These are phyloP conservation scores for Saccharomyces hybrid DNA, from an alignment of 1,139 yeast genomes.

Conservation along the genomic window DNA sequence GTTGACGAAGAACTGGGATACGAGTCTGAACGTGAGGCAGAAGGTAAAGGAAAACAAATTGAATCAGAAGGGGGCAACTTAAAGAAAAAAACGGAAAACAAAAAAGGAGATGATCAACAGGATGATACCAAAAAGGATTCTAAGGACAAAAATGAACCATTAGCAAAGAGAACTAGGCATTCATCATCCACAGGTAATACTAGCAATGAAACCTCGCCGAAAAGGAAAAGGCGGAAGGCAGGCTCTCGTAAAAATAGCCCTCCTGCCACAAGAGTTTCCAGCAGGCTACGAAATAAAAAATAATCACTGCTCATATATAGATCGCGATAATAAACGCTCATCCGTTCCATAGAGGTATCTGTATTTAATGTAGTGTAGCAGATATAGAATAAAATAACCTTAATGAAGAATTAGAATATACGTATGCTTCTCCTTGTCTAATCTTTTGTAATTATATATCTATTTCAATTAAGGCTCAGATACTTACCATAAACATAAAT, in stretches of 20 bases:
- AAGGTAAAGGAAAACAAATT: constrained; percentile 10
- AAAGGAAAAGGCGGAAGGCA: constrained; percentile 17
- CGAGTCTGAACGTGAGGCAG: constrained; percentile 3
- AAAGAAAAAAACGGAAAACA: constrained; percentile 2
- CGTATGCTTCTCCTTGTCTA: neutral
- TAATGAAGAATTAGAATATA: neutral
- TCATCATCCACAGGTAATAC: constrained; percentile 12
- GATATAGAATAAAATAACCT: neutral
- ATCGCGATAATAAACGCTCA: neutral
- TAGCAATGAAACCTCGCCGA: constrained; percentile 12
- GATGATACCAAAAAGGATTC: constrained; percentile 11
- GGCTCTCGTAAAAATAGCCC: constrained; percentile 4
- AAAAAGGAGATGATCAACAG: neutral
- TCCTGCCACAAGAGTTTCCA: constrained; percentile 19
- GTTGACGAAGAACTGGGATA: constrained; percentile 2
- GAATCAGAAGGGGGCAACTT: constrained; percentile 1
- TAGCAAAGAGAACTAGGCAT: constrained; percentile 28
- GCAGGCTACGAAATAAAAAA: constrained; percentile 25
- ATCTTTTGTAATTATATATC: neutral
- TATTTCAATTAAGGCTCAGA: neutral
- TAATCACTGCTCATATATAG: constrained; percentile 6
- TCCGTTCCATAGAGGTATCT: neutral
- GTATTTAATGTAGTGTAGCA: neutral
- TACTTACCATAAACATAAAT: neutral
- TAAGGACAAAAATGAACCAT: constrained; percentile 14